Evolutionary conservation across 2,329 filamentous ascomycete species (phyloP).

Genomic region (Trichophyton rubrum): DNA sequence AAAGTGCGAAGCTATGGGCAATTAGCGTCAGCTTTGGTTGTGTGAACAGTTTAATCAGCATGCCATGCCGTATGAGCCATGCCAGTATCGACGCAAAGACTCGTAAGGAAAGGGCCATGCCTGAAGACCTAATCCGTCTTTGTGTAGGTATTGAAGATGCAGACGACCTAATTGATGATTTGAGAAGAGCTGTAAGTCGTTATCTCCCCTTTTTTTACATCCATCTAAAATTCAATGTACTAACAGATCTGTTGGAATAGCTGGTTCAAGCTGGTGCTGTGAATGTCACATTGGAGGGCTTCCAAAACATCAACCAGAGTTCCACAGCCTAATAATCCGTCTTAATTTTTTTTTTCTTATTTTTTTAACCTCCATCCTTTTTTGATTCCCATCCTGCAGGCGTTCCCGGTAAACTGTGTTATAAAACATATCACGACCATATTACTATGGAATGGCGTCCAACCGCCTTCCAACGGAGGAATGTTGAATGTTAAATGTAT

Average conservation of each 20-base stretch:
- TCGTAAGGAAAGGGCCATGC: constrained; percentile 74
- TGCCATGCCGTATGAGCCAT: constrained; percentile 99
- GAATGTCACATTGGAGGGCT: constrained; percentile 68
- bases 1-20: constrained; percentile 79
- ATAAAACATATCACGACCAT: constrained; percentile 4
- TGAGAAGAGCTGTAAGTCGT: constrained; percentile 70
- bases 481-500: constrained; percentile 3
- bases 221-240: neutral
- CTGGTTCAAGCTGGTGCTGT: constrained; percentile 92
- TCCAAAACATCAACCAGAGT: constrained; percentile 46
- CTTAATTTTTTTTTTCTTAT: neutral
- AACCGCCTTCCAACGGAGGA: constrained; percentile 2
- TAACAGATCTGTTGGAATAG: constrained; percentile 33
- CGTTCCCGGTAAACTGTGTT: constrained; percentile 3
- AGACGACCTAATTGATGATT: constrained; percentile 82
- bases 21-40: constrained; percentile 97
- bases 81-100: constrained; percentile 96
- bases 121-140: constrained; percentile 88
- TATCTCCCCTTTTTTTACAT: neutral
- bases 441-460: constrained; percentile 4
- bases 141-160: constrained; percentile 95
- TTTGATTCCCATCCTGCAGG: constrained; percentile 1
- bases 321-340: neutral
- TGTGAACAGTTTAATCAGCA: constrained; percentile 96
- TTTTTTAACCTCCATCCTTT: neutral